Conservation (phyloP, 345 rosid genomes). For the Orychophragmus violaceus region DNA sequence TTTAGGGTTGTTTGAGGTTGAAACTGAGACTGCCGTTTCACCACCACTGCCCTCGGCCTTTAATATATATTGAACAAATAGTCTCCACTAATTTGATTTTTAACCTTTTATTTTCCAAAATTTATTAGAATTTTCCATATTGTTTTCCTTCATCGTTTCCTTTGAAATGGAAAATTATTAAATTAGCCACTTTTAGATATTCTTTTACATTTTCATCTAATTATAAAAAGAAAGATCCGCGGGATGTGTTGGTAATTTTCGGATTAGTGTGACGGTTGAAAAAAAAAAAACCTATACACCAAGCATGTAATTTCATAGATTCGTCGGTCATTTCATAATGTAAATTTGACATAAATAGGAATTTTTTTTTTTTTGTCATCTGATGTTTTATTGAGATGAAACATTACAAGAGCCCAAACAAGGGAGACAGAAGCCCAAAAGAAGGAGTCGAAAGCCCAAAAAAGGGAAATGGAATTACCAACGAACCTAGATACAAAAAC, state of each 20-base stretch:
- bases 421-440: no score
- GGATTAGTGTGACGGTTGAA: background rate
- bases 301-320: no score
- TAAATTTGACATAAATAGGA: no score
- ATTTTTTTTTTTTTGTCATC: no score
- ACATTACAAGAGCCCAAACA: no score
- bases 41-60: background rate
- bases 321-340: no score
- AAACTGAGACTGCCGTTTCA: background rate
- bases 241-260: background rate
- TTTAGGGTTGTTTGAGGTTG: conserved; percentile 4
- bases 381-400: no score
- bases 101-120: background rate
- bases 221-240: background rate
- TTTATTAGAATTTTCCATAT: background rate
- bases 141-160: background rate
- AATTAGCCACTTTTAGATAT: background rate
- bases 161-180: background rate
- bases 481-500: no score
- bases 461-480: no score
- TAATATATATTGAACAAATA: background rate
- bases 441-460: no score
- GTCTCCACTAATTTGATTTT: background rate
- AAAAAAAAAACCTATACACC: background rate
- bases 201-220: no score